Evolutionary conservation across 306 rosid genomes (phyloP).

Genomic region (Quercus alba): DNA sequence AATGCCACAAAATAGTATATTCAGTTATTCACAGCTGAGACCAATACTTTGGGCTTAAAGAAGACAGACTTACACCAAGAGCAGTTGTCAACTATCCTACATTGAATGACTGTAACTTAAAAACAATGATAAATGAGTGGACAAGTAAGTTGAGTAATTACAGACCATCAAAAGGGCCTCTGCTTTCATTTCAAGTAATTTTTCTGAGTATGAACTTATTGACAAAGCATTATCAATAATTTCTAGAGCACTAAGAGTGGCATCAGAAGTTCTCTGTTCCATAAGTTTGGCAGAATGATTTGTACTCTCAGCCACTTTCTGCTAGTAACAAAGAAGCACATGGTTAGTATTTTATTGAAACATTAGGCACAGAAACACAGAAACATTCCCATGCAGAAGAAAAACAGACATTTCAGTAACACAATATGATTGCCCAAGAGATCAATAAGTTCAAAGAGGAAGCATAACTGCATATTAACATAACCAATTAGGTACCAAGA

Average conservation of each 20-base stretch:
- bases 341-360: conserved; percentile 15
- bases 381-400: not conserved
- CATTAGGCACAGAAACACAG: not conserved
- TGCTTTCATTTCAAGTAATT: conserved; percentile 83
- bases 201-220: conserved; percentile 73
- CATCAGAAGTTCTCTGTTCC: conserved; percentile 59
- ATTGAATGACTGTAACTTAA: not conserved
- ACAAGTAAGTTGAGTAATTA: conserved; percentile 20
- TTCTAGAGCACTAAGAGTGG: conserved; percentile 65
- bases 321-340: conserved; percentile 28
- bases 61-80: conserved; percentile 2
- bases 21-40: not conserved
- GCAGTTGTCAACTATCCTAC: conserved; percentile 18
- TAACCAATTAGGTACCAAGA: not conserved
- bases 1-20: conserved; percentile 21
- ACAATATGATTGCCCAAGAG: not conserved
- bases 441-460: not conserved
- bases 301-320: conserved; percentile 63
- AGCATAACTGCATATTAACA: not conserved
- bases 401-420: not conserved
- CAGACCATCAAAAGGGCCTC: conserved; percentile 78
- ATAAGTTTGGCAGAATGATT: conserved; percentile 54
- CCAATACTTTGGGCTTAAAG: not conserved
- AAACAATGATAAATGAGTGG: conserved; percentile 9
- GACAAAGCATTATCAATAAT: conserved; percentile 64